Conservation (phyloP, 768 basidiomycete species). For the Calocera viscosa region DNA sequence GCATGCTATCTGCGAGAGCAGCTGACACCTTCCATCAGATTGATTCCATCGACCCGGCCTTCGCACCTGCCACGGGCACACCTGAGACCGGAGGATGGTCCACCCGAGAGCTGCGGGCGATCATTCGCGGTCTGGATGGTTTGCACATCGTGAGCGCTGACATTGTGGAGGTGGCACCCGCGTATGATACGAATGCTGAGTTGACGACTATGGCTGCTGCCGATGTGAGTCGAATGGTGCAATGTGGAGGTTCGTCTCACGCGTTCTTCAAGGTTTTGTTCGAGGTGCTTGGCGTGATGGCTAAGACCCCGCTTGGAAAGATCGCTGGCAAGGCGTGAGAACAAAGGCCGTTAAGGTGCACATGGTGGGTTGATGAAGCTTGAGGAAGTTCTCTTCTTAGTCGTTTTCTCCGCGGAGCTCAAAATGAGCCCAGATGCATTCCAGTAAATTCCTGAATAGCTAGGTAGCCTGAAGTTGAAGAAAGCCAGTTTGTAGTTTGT, state of each 20-base stretch:
- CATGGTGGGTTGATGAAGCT: neutral
- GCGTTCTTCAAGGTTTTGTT: conserved; percentile 43
- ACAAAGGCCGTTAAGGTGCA: neutral
- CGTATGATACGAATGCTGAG: conserved; percentile 3
- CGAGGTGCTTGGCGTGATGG: conserved; percentile 68
- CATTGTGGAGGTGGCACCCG: conserved; percentile 27
- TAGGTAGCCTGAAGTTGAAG: neutral
- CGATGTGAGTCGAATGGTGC: neutral
- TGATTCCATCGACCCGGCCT: neutral
- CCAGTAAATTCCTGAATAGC: neutral
- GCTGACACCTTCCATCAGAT: neutral
- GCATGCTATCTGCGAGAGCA: neutral
- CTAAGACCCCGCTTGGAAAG: conserved; percentile 64
- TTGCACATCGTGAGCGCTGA: conserved; percentile 31
- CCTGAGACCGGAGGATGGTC: conserved; percentile 29
- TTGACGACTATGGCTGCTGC: neutral
- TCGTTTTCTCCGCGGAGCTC: neutral
- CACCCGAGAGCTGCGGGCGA: conserved; percentile 29
- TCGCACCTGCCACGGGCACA: conserved; percentile 20
- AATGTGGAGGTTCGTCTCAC: neutral
- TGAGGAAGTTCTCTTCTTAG: neutral
- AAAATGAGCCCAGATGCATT: neutral
- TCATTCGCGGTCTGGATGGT: conserved; percentile 27
- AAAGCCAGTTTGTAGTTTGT: no score
- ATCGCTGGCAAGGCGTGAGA: conserved; percentile 17